Evolutionary conservation across 192 early-diverging fungal species (phyloP).

Genomic region (Coemansia asiatica): DNA sequence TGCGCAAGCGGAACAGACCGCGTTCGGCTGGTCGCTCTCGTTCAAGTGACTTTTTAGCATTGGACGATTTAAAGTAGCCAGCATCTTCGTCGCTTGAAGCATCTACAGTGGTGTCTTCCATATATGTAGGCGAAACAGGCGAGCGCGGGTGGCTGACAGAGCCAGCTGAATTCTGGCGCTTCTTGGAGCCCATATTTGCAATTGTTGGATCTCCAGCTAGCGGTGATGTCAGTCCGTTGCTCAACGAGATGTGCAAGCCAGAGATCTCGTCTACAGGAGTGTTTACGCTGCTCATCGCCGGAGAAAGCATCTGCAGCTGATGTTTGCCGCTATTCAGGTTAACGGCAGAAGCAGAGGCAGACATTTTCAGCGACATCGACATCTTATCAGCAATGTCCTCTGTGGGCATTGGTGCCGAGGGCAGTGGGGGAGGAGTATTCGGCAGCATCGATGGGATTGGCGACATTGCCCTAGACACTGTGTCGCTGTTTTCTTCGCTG

Average conservation of each 20-base stretch:
- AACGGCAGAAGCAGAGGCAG: not conserved
- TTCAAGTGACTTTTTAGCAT: constrained; percentile 12
- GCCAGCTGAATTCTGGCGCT: constrained; percentile 10
- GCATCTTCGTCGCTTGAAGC: constrained; percentile 29
- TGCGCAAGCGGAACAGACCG: constrained; percentile 37
- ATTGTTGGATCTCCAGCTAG: not conserved
- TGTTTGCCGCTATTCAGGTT: not conserved
- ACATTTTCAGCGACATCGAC: constrained; percentile 7
- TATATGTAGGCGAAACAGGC: constrained; percentile 30
- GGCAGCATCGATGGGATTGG: constrained; percentile 3
- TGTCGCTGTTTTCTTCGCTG: constrained; percentile 19
- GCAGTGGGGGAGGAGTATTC: constrained; percentile 29
- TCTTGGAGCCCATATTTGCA: not conserved
- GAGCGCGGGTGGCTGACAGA: constrained; percentile 16
- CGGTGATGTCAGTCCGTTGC: not conserved
- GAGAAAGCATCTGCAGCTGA: not conserved
- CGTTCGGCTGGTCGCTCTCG: constrained; percentile 23
- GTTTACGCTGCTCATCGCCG: not conserved
- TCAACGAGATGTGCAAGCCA: not conserved
- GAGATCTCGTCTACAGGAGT: not conserved
- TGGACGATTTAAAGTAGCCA: constrained; percentile 39
- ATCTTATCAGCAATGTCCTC: not conserved
- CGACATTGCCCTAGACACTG: constrained; percentile 28
- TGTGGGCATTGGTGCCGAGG: constrained; percentile 33
- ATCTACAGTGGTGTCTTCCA: constrained; percentile 10